Percentiles rank a stretch among this genome's conserved stretches.
Conservation (phyloP, 139 green algal genomes). For the Coelastrella sp. region DNA sequence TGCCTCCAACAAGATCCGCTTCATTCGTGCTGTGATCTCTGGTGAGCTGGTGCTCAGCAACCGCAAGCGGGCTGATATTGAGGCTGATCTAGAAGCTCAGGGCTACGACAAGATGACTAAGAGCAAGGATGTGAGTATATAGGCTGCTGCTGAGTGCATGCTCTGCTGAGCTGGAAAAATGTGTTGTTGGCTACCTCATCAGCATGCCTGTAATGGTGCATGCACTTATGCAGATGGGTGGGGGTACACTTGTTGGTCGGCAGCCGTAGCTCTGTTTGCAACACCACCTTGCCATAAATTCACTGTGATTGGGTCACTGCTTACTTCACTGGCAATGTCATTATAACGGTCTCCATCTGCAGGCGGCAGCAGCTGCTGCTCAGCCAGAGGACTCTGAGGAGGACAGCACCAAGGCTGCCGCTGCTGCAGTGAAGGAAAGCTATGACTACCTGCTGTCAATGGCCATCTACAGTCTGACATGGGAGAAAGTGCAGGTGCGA, state of each 20-base stretch:
- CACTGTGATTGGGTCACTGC: too few species aligned
- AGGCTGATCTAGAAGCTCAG: slow-evolving; percentile 84
- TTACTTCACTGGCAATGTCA: too few species aligned
- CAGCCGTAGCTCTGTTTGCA: too few species aligned
- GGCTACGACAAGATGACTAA: slow-evolving; percentile 84
- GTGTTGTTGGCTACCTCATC: too few species aligned
- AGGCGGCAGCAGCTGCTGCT: slow-evolving; percentile 20
- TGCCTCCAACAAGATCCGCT: slow-evolving; percentile 92
- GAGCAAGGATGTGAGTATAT: slow-evolving; percentile 56
- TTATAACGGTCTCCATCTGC: too few species aligned
- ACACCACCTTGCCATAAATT: too few species aligned
- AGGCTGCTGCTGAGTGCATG: slow-evolving; percentile 5
- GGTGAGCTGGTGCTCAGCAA: slow-evolving; percentile 88
- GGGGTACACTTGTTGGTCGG: too few species aligned
- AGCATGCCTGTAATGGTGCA: too few species aligned
- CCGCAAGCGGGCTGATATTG: slow-evolving; percentile 86
- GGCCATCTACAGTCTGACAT: slow-evolving; percentile 93
- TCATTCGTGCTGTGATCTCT: slow-evolving; percentile 95
- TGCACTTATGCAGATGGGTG: too few species aligned
- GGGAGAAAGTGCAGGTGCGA: slow-evolving; percentile 86
- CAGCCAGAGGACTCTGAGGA: slow-evolving; percentile 61
- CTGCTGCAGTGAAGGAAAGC: slow-evolving; percentile 43
- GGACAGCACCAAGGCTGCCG: slow-evolving; percentile 44
- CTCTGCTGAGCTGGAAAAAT: too few species aligned
- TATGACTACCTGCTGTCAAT: slow-evolving; percentile 99